Conservation (phyloP, 805 yeast species). For the Cyberlindnera suaveolens region DNA sequence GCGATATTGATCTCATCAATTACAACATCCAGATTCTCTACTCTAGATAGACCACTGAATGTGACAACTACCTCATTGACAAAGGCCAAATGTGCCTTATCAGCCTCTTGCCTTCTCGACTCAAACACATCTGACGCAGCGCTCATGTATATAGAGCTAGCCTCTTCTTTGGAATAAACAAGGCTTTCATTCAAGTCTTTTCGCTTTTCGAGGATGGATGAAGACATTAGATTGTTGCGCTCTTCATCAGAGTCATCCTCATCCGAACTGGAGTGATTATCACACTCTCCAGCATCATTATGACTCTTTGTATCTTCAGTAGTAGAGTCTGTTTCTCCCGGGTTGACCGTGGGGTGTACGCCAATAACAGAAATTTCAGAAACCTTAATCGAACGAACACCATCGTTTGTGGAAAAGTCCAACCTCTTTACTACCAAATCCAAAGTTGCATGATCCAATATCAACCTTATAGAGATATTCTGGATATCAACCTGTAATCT, state of each 20-base stretch:
- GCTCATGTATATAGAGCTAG: conserved; percentile 74
- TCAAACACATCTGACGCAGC: conserved; percentile 53
- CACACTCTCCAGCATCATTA: background rate
- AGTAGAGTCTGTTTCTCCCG: conserved; percentile 12
- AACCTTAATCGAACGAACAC: conserved; percentile 35
- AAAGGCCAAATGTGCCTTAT: conserved; percentile 14
- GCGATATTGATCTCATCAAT: conserved; percentile 35
- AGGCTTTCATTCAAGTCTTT: conserved; percentile 43
- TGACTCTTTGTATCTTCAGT: conserved; percentile 12
- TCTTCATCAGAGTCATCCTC: conserved; percentile 20
- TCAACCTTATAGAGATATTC: conserved; percentile 40
- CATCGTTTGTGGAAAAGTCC: conserved; percentile 36
- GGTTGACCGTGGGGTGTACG: conserved; percentile 32
- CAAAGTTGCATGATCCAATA: conserved; percentile 38
- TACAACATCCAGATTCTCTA: conserved; percentile 28
- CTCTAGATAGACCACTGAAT: conserved; percentile 40
- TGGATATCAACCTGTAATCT: conserved; percentile 46
- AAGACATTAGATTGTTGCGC: conserved; percentile 25
- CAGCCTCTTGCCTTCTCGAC: conserved; percentile 12
- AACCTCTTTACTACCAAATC: conserved; percentile 29
- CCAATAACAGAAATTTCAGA: conserved; percentile 35
- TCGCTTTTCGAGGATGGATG: conserved; percentile 21
- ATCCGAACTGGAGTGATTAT: conserved; percentile 5
- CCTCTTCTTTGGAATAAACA: conserved; percentile 62
- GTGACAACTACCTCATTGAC: conserved; percentile 32